Evolutionary conservation across 78 protist species (phyloP).

Genomic region (Mantamonas sphyraenae): DNA sequence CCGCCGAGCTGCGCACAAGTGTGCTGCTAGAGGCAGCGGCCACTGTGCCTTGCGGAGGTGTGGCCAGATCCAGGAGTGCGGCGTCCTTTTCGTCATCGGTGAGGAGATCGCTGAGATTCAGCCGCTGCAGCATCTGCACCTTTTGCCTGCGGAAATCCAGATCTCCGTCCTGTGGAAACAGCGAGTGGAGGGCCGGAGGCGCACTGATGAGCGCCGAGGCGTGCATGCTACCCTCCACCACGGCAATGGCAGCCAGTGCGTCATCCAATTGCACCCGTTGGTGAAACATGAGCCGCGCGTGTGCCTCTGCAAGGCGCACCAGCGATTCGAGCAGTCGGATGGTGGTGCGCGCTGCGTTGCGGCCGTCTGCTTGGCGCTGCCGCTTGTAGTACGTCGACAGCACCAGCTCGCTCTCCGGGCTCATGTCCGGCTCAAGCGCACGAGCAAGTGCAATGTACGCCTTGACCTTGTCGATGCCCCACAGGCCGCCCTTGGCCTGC

Average conservation of each 20-base stretch:
- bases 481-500: neutral
- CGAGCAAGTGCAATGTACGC: neutral
- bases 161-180: constrained; percentile 63
- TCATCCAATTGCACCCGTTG: constrained; percentile 14
- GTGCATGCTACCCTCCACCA: constrained; percentile 57
- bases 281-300: constrained; percentile 68
- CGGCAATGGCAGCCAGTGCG: constrained; percentile 65
- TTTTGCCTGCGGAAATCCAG: constrained; percentile 9
- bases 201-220: constrained; percentile 16
- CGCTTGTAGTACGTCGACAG: constrained; percentile 45
- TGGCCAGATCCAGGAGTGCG: too few species aligned
- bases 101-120: too few species aligned
- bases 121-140: too few species aligned
- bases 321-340: constrained; percentile 85
- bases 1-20: too few species aligned
- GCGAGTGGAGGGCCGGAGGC: constrained; percentile 29
- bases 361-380: constrained; percentile 46
- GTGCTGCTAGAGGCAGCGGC: too few species aligned
- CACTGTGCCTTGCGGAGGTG: too few species aligned
- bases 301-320: constrained; percentile 81
- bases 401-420: constrained; percentile 6
- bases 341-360: constrained; percentile 82
- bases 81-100: too few species aligned
- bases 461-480: neutral
- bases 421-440: neutral